A percentile compares a stretch with the other conserved stretches of the same genome.
phyloP scores from a whole-genome alignment of 164 flowering plant species.

The Tinospora cordifolia region DNA sequence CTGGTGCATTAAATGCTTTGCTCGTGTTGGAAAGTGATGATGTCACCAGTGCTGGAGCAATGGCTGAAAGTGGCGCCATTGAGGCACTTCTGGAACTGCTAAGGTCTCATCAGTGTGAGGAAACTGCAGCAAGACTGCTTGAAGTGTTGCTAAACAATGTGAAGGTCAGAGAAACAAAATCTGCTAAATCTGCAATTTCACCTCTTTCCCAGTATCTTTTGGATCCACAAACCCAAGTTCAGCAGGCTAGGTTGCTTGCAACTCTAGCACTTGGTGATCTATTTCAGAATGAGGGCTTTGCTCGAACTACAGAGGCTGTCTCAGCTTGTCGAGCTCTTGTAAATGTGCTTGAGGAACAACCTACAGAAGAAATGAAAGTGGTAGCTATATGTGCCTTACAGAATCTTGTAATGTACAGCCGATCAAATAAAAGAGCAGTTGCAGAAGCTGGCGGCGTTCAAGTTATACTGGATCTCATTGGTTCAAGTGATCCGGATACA shows the following conservation, averaged over 20 bases:
- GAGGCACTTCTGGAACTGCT: constrained; percentile 33
- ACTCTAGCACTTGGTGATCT: constrained; percentile 94
- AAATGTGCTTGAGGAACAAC: constrained; percentile 93
- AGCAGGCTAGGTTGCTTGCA: constrained; percentile 86
- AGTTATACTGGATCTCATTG: constrained; percentile 84
- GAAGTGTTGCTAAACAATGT: constrained; percentile 31
- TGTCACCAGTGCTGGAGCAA: constrained; percentile 87
- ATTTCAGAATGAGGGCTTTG: constrained; percentile 88
- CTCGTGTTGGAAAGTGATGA: constrained; percentile 94
- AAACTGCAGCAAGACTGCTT: constrained; percentile 30
- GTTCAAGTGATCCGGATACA: constrained; percentile 87
- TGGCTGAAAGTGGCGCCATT: constrained; percentile 77
- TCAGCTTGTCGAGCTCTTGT: constrained; percentile 98
- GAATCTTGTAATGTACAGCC: constrained; percentile 91
- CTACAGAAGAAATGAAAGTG: constrained; percentile 98
- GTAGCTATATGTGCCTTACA: constrained; percentile 97
- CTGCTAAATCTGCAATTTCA: constrained; percentile 70
- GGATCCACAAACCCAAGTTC: constrained; percentile 97
- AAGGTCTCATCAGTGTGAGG: constrained; percentile 33
- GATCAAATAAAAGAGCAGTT: constrained; percentile 96
- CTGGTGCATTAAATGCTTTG: constrained; percentile 87
- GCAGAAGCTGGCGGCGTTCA: constrained; percentile 99
- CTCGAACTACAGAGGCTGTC: constrained; percentile 82
- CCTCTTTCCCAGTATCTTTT: constrained; percentile 91
- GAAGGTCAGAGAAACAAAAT: constrained; percentile 49